A percentile compares a stretch with the other conserved stretches of the same genome.
Conservation (phyloP, 257 asterid genomes). For the Ajuga chamaepitys region DNA sequence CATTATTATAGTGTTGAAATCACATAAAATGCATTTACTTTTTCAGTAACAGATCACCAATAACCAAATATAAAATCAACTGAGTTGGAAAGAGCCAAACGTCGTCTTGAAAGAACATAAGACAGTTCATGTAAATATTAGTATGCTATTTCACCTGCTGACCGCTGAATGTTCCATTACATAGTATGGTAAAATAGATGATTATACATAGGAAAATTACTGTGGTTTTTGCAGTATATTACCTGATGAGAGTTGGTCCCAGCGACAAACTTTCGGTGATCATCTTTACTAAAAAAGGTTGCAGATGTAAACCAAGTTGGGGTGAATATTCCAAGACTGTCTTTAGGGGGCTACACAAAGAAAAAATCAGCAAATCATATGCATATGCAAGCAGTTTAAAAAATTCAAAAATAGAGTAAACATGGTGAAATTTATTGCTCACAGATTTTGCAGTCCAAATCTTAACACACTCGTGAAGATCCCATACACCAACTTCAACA, state of each 20-base stretch:
- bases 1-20: background rate
- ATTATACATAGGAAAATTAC: background rate
- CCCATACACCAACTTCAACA: conserved; percentile 88
- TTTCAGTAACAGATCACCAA: background rate
- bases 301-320: conserved; percentile 91
- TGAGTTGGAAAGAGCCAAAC: background rate
- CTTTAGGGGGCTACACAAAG: conserved; percentile 66
- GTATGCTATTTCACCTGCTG: background rate
- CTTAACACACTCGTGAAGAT: conserved; percentile 47
- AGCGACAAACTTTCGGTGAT: conserved; percentile 79
- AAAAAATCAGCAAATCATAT: conserved; percentile 15
- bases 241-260: conserved; percentile 92
- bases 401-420: background rate
- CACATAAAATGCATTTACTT: background rate
- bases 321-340: conserved; percentile 74
- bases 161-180: background rate
- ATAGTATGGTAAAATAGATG: background rate
- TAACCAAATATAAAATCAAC: background rate
- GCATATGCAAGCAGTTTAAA: background rate
- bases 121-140: background rate
- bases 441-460: conserved; percentile 85
- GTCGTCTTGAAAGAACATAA: background rate
- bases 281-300: conserved; percentile 71
- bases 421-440: conserved; percentile 22
- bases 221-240: conserved; percentile 1